A percentile compares a stretch with the other conserved stretches of the same genome.
These are phyloP conservation scores for Coprinopsis cinerea DNA, from an alignment of 768 basidiomycete species.

Conservation along the genomic window DNA sequence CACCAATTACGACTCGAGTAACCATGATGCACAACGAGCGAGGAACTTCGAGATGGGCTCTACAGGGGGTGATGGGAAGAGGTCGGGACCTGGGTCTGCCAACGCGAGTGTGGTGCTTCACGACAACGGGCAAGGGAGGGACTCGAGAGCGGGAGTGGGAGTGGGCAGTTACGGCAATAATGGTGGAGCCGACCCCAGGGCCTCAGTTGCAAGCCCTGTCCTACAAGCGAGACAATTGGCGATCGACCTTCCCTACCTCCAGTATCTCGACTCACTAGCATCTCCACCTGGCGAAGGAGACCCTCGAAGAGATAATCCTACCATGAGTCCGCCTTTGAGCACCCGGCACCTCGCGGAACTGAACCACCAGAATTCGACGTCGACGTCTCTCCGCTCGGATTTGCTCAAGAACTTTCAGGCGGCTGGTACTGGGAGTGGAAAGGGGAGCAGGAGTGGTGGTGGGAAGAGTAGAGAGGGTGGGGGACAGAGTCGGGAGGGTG, in stretches of 20 bases:
- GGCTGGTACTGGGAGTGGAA: background rate
- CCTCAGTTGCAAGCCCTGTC: background rate
- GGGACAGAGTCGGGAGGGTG: background rate
- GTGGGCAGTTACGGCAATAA: background rate
- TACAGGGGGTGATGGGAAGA: background rate
- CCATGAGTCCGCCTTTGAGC: background rate
- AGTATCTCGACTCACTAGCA: conserved; percentile 1
- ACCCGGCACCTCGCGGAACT: background rate
- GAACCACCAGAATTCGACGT: background rate
- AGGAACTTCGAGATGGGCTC: background rate
- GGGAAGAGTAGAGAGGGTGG: background rate
- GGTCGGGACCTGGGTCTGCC: background rate
- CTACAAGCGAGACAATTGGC: background rate
- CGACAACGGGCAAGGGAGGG: background rate
- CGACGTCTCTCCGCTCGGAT: background rate
- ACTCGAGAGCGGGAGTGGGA: background rate
- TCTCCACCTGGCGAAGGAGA: background rate
- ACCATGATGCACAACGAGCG: background rate
- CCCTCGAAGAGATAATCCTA: background rate
- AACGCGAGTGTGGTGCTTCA: background rate
- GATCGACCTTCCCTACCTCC: conserved; percentile 1
- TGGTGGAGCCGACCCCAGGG: background rate
- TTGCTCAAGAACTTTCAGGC: background rate
- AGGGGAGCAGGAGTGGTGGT: background rate
- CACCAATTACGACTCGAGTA: background rate